Evolutionary conservation across 306 rosid species (phyloP).

Genomic region (Vigna nakashimae): DNA sequence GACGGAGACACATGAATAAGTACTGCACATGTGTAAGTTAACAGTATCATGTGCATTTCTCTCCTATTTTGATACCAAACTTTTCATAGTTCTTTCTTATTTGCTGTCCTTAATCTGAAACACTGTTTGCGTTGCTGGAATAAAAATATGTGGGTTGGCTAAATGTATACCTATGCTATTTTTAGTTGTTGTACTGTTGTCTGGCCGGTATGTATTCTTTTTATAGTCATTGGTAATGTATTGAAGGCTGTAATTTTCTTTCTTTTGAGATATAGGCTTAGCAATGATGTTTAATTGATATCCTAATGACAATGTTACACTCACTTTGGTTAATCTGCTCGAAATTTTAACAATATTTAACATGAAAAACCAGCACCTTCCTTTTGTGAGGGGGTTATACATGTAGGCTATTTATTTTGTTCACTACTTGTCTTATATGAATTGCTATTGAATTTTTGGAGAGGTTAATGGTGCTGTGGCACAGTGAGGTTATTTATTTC

Average conservation of each 20-base stretch:
- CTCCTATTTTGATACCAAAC: conserved; percentile 9
- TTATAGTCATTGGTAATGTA: not conserved
- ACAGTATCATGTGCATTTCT: not conserved
- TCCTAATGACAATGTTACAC: not conserved
- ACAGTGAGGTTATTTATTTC: not conserved
- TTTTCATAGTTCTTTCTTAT: not conserved
- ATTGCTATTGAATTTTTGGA: too few relatives aligned
- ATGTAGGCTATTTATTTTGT: not conserved
- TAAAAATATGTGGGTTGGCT: conserved; percentile 23
- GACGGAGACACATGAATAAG: not conserved
- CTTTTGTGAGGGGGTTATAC: not conserved
- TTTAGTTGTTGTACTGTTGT: conserved; percentile 16
- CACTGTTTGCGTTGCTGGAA: not conserved
- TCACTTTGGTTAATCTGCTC: not conserved
- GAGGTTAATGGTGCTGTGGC: too few relatives aligned
- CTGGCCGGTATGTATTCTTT: not conserved
- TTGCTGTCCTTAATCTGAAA: not conserved
- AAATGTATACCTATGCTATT: not conserved
- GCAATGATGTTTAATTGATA: not conserved
- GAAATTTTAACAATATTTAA: not conserved
- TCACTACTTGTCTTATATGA: too few relatives aligned
- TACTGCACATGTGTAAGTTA: conserved; percentile 2
- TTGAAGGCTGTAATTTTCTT: not conserved
- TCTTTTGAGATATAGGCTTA: not conserved
- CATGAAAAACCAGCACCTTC: not conserved